Evolutionary conservation across 495 filamentous ascomycete species (phyloP).

Genomic region (Aspergillus sparsus): DNA sequence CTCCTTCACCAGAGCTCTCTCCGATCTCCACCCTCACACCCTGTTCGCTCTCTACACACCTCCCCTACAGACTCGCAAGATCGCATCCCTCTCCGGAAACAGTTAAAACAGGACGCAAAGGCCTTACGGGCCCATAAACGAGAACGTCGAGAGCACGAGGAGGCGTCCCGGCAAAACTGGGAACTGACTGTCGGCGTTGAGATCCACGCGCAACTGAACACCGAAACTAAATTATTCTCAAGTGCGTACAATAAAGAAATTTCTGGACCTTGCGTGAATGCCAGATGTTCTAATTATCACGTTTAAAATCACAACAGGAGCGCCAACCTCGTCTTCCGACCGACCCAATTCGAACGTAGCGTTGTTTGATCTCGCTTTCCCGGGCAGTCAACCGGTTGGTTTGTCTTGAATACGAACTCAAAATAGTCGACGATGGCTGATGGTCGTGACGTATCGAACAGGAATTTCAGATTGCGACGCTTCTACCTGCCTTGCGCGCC

Average conservation of each 20-base stretch:
- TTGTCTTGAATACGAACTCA: not conserved
- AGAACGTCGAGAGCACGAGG: conserved; percentile 40
- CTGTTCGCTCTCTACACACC: conserved; percentile 30
- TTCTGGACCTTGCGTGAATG: not conserved
- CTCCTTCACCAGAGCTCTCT: not conserved
- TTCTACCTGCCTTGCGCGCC: conserved; percentile 87
- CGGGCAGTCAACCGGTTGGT: conserved; percentile 76
- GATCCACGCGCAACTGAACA: conserved; percentile 95
- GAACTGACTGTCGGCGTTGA: conserved; percentile 94
- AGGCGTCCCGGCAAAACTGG: conserved; percentile 58
- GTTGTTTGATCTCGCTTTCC: conserved; percentile 85
- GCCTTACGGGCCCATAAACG: conserved; percentile 40
- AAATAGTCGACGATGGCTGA: not conserved
- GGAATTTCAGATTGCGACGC: conserved; percentile 76
- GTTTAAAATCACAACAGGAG: conserved; percentile 40
- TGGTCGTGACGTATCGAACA: conserved; percentile 15
- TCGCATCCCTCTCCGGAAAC: conserved; percentile 64
- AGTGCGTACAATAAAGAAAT: conserved; percentile 33
- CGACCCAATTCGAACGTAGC: conserved; percentile 82
- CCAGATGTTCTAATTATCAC: conserved; percentile 9
- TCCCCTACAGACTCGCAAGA: conserved; percentile 28
- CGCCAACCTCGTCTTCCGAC: conserved; percentile 67
- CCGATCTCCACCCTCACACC: conserved; percentile 18
- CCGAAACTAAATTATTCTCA: conserved; percentile 81
- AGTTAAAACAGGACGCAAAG: conserved; percentile 73